Evolutionary conservation across 208 protist genomes (phyloP), one percentile per base, ranked within the genome.

Genomic region (Crithidia bombi): DNA sequence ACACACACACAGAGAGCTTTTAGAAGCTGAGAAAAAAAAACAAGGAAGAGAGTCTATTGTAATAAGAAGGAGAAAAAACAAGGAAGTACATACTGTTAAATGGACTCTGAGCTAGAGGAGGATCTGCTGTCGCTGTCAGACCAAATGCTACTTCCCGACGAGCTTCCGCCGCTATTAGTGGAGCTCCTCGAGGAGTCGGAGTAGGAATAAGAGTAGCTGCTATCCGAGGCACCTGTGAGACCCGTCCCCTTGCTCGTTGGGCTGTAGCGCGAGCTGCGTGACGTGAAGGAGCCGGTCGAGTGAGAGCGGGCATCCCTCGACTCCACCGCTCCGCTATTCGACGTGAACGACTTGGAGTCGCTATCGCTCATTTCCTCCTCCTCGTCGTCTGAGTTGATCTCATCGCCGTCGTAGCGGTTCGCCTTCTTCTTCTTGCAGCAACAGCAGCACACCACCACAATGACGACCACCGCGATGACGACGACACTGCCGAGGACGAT

Each of bases 381-480:
- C 17, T 19, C 43, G 14, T 21, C 9, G 30, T 38, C 15, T 3
- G 3, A 33, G 11, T 15, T 38, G 14, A 35, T 57, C 51, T 57
- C 51, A 38, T 38, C 30, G 5, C 14, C 21, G 6, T 54, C 47
- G 30, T 38, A 7, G 30, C 33, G 11, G 7, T 44, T 35, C 33
- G 39, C 35, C n/a, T 35, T 41, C 26, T 44, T 44, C 54, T 5
- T 15, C 41, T 59, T 58, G 5, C 33, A 17, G 43, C 69, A 51
- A 25, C 58, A 75, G 61, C 49, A 63, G 59, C 49, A 74, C 26
- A 43, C 35, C 23, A 68, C 28, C 0, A 54, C 26, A 15, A 58
- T n/a, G 12, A 63, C 23, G 12, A 54, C 33, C 38, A 62, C 38
- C 10, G 23, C 59, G 11, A 33, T 33, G 23, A 74, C 17, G 9